These are phyloP conservation scores for Entomortierella parvispora DNA, from an alignment of 192 early-diverging fungal genomes.

Conservation along the genomic window DNA sequence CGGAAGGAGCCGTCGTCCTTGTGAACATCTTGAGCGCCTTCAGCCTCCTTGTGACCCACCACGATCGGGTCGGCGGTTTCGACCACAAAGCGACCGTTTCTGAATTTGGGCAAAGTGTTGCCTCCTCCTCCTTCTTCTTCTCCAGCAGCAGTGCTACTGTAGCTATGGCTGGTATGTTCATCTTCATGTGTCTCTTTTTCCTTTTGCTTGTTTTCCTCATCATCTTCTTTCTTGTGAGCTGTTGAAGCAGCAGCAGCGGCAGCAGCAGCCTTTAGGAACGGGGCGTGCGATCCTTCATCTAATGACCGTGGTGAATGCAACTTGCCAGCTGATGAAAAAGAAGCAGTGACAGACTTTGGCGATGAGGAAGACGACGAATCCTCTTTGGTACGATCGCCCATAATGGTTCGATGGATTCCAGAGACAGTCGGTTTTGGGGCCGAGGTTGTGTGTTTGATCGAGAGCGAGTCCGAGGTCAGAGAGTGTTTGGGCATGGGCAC, in stretches of 20 bases:
- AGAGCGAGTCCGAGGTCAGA: slow-evolving; percentile 9
- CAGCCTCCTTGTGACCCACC: background rate
- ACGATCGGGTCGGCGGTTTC: background rate
- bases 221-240: background rate
- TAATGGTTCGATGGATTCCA: slow-evolving; percentile 32
- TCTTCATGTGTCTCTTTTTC: background rate
- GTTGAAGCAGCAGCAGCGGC: background rate
- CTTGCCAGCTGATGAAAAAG: no score
- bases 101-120: slow-evolving; percentile 15
- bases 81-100: slow-evolving; percentile 11
- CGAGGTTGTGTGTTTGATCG: slow-evolving; percentile 25
- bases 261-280: slow-evolving; percentile 3
- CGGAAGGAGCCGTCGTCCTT: slow-evolving; percentile 41
- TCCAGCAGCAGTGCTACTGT: background rate
- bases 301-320: slow-evolving; percentile 27
- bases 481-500: slow-evolving; percentile 41
- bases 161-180: no score
- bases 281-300: slow-evolving; percentile 29
- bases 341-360: no score
- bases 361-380: background rate
- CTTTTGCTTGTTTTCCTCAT: background rate
- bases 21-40: slow-evolving; percentile 11
- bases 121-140: slow-evolving; percentile 1
- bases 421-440: slow-evolving; percentile 28
- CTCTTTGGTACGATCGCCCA: slow-evolving; percentile 15